Base-by-base conservation (phyloP, 495 filamentous ascomycete species). In the Aspergillus cavernicola region DNA sequence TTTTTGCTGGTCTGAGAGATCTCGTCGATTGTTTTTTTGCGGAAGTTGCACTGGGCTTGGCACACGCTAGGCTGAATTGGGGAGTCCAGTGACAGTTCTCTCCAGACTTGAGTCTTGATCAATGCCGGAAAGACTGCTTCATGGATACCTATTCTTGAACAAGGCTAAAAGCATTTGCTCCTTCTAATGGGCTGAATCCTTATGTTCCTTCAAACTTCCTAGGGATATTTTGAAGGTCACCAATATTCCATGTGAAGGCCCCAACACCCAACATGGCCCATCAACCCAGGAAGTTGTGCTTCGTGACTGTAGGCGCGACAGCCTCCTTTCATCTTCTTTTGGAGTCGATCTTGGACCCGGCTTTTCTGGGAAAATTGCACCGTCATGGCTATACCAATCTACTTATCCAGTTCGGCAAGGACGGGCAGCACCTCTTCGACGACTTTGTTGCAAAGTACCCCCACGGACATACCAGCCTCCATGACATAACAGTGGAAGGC, bases 241-340 rank as follows among this genome's bases (percentile, higher is more conserved):
- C 38, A 29, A 33, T 15, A 31, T 41, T 18, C 22, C n/a, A n/a
- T 31, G 18, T 16, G 42, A 51, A 7, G 26, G 56, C 26, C 23
- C 41, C 40, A 18, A 47, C 29, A 24, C 42, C n/a, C n/a, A 50
- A 10, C 47, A 57, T 28, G 44, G 31, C 44, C 3, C 44, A 24
- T 18, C 35, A 38, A 35, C 29, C 36, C 11, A 66, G 58, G 60
- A 83, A 80, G 60, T 38, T 77, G 16, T 86, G 84, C 64, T 86
- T 97, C 50, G 87, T 97, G 22, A 97, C 93, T 0, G 83, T 95
- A 26, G 93, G 93, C 40, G 95, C 93, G 2, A 98, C 92, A 0
- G 91, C 92, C 3, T 77, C 85, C 15, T 98, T 98, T 67, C 72
- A 80, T 41, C 64, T 73, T 10, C 81, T 98, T 8, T 70, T 96